Evolutionary conservation across 108 stramenopile species (phyloP).

Genomic region (Bacterosira constricta): DNA sequence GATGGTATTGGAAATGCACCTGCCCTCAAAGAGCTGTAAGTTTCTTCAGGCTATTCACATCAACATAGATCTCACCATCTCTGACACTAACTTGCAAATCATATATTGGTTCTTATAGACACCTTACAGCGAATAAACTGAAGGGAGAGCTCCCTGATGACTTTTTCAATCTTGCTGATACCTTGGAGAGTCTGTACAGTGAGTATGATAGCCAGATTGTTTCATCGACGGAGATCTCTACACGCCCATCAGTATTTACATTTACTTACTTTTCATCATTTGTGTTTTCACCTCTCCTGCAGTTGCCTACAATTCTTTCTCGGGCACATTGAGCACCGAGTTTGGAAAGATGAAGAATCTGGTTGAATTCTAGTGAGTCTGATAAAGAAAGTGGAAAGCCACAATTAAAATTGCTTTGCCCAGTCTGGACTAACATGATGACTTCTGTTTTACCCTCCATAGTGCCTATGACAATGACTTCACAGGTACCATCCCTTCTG

Average conservation of each 20-base stretch:
- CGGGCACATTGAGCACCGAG: conserved; percentile 56
- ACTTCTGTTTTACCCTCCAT: background rate
- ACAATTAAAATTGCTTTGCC: no score
- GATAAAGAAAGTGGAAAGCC: no score
- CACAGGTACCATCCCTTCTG: conserved; percentile 59
- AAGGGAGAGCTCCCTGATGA: conserved; percentile 55
- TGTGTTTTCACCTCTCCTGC: background rate
- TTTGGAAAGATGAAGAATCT: conserved; percentile 60
- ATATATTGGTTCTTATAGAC: conserved; percentile 2
- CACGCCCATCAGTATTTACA: no score
- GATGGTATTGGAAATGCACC: conserved; percentile 53
- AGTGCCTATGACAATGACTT: conserved; percentile 51
- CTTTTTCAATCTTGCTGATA: conserved; percentile 51
- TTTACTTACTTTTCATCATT: background rate
- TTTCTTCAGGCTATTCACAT: background rate
- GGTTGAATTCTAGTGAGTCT: conserved; percentile 51
- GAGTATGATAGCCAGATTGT: no score
- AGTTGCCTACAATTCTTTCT: conserved; percentile 64
- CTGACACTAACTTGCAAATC: background rate
- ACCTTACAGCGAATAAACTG: conserved; percentile 50
- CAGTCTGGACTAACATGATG: conserved; percentile 22
- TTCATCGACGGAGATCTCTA: background rate
- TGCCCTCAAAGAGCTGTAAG: conserved; percentile 46
- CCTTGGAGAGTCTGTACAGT: conserved; percentile 44
- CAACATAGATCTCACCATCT: background rate